Percentiles rank a stretch among this genome's conserved stretches.
phyloP scores from a whole-genome alignment of 2,329 filamentous ascomycete species.

The Sporothrix brasiliensis region DNA sequence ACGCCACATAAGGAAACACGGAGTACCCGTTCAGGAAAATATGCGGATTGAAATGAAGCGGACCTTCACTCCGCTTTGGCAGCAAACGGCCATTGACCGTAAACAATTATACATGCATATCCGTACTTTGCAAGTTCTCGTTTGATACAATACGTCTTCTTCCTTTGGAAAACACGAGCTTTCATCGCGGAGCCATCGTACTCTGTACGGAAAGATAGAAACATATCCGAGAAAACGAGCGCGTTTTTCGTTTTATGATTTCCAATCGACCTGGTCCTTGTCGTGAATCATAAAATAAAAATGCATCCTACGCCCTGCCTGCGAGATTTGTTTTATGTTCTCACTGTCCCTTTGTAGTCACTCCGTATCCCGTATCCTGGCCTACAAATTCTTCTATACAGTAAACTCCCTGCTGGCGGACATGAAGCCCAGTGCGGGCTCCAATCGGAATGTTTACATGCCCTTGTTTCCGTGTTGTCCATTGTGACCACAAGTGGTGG shows the following conservation, averaged over 20 bases:
- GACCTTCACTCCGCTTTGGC: too few species aligned
- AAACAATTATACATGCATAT: too few species aligned
- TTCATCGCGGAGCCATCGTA: not conserved
- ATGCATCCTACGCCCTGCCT: not conserved
- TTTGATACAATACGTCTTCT: too few species aligned
- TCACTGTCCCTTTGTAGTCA: too few species aligned
- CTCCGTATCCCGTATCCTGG: not conserved
- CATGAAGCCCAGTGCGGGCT: not conserved
- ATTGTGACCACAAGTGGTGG: not conserved
- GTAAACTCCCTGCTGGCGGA: too few species aligned
- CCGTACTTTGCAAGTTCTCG: too few species aligned
- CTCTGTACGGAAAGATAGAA: not conserved
- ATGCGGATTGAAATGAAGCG: too few species aligned
- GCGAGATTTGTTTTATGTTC: not conserved
- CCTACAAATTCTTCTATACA: not conserved
- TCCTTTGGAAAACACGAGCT: too few species aligned
- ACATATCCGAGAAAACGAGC: not conserved
- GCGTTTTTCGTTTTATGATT: not conserved
- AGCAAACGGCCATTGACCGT: too few species aligned
- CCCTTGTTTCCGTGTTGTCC: not conserved
- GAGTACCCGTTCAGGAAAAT: too few species aligned
- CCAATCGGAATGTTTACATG: slow-evolving; percentile 16
- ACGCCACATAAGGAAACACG: too few species aligned
- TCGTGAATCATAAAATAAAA: not conserved
- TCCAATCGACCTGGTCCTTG: not conserved